Evolutionary conservation across 805 yeast genomes (phyloP).

Genomic region (Yamadazyma ubonensis): DNA sequence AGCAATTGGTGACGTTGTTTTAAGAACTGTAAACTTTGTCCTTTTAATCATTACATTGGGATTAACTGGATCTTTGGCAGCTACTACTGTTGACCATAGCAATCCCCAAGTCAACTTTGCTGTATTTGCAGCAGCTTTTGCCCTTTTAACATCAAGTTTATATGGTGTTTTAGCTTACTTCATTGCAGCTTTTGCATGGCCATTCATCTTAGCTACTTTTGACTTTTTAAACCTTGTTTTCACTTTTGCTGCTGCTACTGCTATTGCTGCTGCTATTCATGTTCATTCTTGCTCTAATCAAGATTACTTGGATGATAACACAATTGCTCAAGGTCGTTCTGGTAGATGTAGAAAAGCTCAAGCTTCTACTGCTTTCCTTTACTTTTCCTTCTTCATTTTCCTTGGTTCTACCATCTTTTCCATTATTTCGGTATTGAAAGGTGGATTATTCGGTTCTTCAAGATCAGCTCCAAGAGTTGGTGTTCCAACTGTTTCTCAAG

Average conservation of each 20-base stretch:
- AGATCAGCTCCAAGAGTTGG: constrained; percentile 68
- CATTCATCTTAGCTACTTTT: constrained; percentile 65
- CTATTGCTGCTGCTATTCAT: constrained; percentile 87
- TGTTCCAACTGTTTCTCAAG: constrained; percentile 88
- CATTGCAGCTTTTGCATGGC: constrained; percentile 81
- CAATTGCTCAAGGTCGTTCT: constrained; percentile 67
- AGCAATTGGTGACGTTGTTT: constrained; percentile 70
- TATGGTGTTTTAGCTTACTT: constrained; percentile 80
- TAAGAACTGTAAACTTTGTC: constrained; percentile 73
- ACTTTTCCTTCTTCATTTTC: constrained; percentile 77
- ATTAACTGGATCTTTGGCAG: constrained; percentile 83
- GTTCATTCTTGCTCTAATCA: constrained; percentile 80
- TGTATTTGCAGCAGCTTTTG: constrained; percentile 86
- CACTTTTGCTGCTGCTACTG: constrained; percentile 93
- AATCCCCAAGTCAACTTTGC: constrained; percentile 86
- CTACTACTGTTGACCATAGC: constrained; percentile 49
- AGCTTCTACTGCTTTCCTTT: constrained; percentile 77
- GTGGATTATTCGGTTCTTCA: constrained; percentile 46
- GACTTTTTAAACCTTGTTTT: constrained; percentile 90
- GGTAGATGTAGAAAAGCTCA: constrained; percentile 96
- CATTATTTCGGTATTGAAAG: constrained; percentile 54
- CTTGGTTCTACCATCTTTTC: constrained; percentile 61
- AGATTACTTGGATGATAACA: constrained; percentile 61
- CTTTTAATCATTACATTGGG: constrained; percentile 81
- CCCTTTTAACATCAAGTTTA: constrained; percentile 72